A percentile compares a stretch with the other conserved stretches of the same genome.
Evolutionary conservation across 495 filamentous ascomycete genomes (phyloP).

Genomic region (Tuber microsphaerosporum): DNA sequence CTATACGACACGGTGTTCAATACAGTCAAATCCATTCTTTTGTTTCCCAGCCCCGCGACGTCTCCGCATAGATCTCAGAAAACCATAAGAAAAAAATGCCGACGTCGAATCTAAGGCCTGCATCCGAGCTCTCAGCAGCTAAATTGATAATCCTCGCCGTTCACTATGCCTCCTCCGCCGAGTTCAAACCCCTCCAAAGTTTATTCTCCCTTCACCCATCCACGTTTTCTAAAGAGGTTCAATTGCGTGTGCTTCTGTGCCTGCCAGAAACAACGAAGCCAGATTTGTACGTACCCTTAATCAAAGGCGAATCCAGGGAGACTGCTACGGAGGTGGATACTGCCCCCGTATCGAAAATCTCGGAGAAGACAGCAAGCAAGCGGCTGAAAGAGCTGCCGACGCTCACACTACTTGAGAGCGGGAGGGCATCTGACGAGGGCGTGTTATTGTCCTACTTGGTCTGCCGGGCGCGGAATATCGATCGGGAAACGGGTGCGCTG

Average conservation of each 20-base stretch:
- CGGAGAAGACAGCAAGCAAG: slow-evolving; percentile 18
- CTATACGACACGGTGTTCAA: background rate
- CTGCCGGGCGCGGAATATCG: slow-evolving; percentile 58
- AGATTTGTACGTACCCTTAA: slow-evolving; percentile 18
- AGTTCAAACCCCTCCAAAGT: slow-evolving; percentile 25
- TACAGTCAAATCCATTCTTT: background rate
- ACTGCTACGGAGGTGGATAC: slow-evolving; percentile 32
- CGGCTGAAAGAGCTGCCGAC: slow-evolving; percentile 20
- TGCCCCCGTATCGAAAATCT: slow-evolving; percentile 25
- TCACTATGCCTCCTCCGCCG: slow-evolving; percentile 47
- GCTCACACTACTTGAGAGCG: slow-evolving; percentile 6
- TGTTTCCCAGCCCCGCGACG: background rate
- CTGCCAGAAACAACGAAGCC: slow-evolving; percentile 35
- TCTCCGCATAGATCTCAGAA: background rate
- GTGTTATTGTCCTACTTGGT: slow-evolving; percentile 53
- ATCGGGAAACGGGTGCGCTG: slow-evolving; percentile 59
- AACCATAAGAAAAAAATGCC: background rate
- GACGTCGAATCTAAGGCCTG: background rate
- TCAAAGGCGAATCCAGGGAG: slow-evolving; percentile 16
- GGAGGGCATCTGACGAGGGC: slow-evolving; percentile 29
- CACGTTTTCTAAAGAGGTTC: slow-evolving; percentile 12
- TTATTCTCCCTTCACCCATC: slow-evolving; percentile 21
- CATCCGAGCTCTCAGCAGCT: slow-evolving; percentile 49
- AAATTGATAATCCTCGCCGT: slow-evolving; percentile 59
- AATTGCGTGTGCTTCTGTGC: slow-evolving; percentile 34